Percentiles rank a stretch among this genome's conserved stretches.
These are phyloP conservation scores for Pyronema omphalodes DNA, from an alignment of 495 filamentous ascomycete genomes.

Conservation along the genomic window DNA sequence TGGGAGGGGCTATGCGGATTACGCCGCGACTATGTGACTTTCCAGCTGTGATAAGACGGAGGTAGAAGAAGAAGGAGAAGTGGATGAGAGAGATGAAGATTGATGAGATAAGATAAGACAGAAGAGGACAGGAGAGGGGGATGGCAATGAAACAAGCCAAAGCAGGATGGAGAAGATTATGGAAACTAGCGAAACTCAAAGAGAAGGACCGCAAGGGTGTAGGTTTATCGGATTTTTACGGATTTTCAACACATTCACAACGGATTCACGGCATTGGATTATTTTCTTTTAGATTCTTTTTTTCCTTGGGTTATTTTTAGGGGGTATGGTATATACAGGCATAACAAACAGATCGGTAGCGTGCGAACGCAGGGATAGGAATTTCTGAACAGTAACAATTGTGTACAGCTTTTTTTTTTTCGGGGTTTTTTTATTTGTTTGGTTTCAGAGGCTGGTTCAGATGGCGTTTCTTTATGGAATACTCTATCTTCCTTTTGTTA, in stretches of 20 bases:
- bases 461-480: too few species aligned
- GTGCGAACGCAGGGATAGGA: background rate
- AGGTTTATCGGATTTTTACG: too few species aligned
- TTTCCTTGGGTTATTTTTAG: conserved; percentile 12
- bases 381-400: background rate
- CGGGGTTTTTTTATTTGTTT: too few species aligned
- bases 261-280: too few species aligned
- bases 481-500: too few species aligned
- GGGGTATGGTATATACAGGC: conserved; percentile 26
- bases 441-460: too few species aligned
- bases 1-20: conserved; percentile 35
- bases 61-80: conserved; percentile 17
- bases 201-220: background rate
- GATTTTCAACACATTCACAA: too few species aligned
- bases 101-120: conserved; percentile 25
- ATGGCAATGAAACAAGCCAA: conserved; percentile 10
- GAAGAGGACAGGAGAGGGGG: conserved; percentile 24
- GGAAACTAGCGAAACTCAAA: background rate
- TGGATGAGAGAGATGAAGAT: too few species aligned
- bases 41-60: background rate
- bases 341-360: conserved; percentile 26
- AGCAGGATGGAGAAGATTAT: background rate
- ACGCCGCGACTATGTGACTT: conserved; percentile 47
- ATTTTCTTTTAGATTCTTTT: too few species aligned
- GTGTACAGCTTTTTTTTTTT: background rate